A percentile compares a stretch with the other conserved stretches of the same genome.
phyloP scores from a whole-genome alignment of 441 rosid species.

The Erodium texanum region DNA sequence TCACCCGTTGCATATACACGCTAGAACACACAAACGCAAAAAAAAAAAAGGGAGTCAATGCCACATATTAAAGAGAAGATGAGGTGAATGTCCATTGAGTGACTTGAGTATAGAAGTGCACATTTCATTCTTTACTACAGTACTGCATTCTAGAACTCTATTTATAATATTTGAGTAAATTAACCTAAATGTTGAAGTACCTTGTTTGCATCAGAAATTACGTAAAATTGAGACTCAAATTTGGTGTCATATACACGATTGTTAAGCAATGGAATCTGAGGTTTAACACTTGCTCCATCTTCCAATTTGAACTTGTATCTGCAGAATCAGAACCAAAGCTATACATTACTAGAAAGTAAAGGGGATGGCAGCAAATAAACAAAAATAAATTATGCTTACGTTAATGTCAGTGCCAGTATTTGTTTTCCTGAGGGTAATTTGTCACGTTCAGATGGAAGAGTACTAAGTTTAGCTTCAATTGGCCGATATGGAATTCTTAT shows the following conservation, averaged over 20 bases:
- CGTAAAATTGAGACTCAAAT: conserved; percentile 93
- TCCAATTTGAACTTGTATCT: conserved; percentile 93
- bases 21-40: conserved; percentile 36
- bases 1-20: conserved; percentile 87
- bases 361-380: conserved; percentile 13
- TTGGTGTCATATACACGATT: conserved; percentile 92
- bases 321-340: conserved; percentile 26
- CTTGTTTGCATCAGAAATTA: conserved; percentile 92
- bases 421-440: conserved; percentile 89
- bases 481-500: conserved; percentile 85
- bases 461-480: conserved; percentile 59
- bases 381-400: conserved; percentile 37
- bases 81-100: background rate
- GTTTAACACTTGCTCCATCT: conserved; percentile 83
- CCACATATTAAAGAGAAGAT: conserved; percentile 13
- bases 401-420: conserved; percentile 75
- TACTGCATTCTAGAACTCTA: too few species aligned
- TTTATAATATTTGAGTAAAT: background rate
- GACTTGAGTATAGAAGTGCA: background rate
- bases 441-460: conserved; percentile 68
- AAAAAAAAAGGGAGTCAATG: conserved; percentile 15
- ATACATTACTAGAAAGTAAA: conserved; percentile 1
- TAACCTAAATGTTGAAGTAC: conserved; percentile 27
- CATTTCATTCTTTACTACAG: background rate
- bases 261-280: conserved; percentile 82